Conservation (phyloP, 1,284 basidiomycete genomes). For the Ceratobasidium papillatum region DNA sequence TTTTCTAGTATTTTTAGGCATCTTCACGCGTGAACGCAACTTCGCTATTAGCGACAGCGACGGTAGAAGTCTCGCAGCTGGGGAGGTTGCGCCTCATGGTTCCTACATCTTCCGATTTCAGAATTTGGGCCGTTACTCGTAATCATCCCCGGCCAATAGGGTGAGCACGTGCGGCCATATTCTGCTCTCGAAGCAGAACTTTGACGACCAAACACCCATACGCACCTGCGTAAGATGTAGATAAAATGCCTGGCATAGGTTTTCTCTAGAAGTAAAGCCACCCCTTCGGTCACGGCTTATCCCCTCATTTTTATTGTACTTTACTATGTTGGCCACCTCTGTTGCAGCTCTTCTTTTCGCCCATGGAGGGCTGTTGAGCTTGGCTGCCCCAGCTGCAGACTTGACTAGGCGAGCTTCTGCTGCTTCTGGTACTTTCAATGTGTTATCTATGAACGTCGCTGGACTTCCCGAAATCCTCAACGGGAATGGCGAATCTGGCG, state of each 20-base stretch:
- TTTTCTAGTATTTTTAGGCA: not conserved
- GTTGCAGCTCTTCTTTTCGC: not conserved
- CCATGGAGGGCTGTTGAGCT: constrained; percentile 1
- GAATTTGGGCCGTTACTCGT: not conserved
- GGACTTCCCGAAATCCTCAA: constrained; percentile 51
- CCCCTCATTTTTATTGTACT: not conserved
- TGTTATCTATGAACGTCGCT: constrained; percentile 54
- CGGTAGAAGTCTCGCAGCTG: not conserved
- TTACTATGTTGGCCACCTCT: constrained; percentile 1
- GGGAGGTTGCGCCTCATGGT: not conserved
- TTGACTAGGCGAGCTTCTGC: constrained; percentile 19
- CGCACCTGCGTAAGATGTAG: not conserved
- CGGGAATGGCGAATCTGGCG: constrained; percentile 33
- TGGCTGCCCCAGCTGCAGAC: not conserved
- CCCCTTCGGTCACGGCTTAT: not conserved
- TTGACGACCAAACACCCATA: not conserved
- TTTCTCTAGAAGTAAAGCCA: not conserved
- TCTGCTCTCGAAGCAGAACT: not conserved
- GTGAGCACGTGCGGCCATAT: not conserved
- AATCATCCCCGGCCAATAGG: not conserved
- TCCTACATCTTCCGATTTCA: not conserved
- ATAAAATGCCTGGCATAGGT: not conserved
- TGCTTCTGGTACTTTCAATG: constrained; percentile 47
- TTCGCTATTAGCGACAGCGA: not conserved
- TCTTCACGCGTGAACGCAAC: not conserved